A percentile compares a stretch with the other conserved stretches of the same genome.
phyloP scores from a whole-genome alignment of 78 protist species.

The Pigoraptor vietnamica region DNA sequence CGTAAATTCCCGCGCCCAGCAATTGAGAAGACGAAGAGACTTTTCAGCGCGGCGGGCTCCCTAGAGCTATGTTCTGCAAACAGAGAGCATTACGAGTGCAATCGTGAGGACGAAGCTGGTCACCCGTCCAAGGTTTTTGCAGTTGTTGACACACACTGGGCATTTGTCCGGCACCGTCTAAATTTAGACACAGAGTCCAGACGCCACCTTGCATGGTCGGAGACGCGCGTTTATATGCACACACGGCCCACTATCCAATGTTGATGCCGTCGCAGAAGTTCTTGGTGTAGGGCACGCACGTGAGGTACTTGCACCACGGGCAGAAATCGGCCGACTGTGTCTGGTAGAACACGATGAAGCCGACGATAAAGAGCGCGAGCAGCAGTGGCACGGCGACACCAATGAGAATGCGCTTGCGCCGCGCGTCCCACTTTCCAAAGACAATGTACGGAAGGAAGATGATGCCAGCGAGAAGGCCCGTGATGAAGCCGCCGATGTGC shows the following conservation, averaged over 20 bases:
- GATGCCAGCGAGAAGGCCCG: slow-evolving; percentile 17
- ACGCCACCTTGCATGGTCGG: no score
- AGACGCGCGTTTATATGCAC: not conserved
- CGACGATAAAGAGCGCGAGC: not conserved
- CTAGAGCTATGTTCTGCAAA: no score
- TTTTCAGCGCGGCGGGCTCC: no score
- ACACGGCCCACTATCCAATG: not conserved
- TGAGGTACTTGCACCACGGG: slow-evolving; percentile 19
- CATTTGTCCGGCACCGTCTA: not conserved
- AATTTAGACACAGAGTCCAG: not conserved
- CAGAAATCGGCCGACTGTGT: not conserved
- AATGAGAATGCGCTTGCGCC: slow-evolving; percentile 21
- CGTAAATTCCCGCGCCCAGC: no score
- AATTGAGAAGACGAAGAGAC: no score
- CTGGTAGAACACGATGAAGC: not conserved
- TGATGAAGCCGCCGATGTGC: slow-evolving; percentile 14
- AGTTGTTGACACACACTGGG: no score
- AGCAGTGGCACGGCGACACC: not conserved
- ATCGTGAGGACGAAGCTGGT: no score
- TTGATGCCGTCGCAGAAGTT: not conserved
- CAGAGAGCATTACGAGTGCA: no score
- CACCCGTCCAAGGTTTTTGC: no score
- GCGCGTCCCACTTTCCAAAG: slow-evolving; percentile 32
- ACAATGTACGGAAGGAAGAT: slow-evolving; percentile 41
- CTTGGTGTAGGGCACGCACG: slow-evolving; percentile 30